phyloP scores from a whole-genome alignment of 169 alveolate genomes.

The Eimeria tenella region DNA sequence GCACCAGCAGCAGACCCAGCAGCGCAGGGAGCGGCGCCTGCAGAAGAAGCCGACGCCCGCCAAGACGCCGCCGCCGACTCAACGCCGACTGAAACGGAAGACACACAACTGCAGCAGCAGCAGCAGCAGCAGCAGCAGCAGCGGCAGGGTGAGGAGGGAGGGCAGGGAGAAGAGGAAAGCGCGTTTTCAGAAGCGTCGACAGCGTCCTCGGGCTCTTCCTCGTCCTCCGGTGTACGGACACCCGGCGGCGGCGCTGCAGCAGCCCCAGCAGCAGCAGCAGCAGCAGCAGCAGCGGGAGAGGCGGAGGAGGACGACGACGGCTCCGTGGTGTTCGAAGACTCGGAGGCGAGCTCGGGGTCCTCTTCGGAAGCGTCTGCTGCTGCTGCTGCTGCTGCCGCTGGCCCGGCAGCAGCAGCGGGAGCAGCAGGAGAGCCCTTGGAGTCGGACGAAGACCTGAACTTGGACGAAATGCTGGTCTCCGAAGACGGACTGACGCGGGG shows the following conservation, averaged over 20 bases:
- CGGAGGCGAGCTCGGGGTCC: not conserved
- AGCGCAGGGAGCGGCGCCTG: too few relatives aligned
- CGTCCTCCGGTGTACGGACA: too few relatives aligned
- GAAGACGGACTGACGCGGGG: not conserved
- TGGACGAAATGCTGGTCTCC: not conserved
- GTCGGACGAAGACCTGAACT: not conserved
- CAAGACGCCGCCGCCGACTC: not conserved
- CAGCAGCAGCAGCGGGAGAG: not conserved
- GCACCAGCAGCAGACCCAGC: too few relatives aligned
- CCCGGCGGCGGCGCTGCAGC: too few relatives aligned
- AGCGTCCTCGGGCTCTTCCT: not conserved
- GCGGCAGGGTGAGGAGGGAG: not conserved
- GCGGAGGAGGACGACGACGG: not conserved
- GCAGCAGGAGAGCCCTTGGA: not conserved
- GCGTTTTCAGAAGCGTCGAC: too few relatives aligned
- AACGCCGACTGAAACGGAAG: not conserved
- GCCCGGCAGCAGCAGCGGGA: not conserved
- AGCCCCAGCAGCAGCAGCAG: not conserved
- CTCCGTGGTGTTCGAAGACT: not conserved
- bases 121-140: not conserved
- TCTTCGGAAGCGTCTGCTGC: not conserved
- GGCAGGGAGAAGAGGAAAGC: not conserved
- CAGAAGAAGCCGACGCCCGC: not conserved
- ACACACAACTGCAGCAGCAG: not conserved
- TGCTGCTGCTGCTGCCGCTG: not conserved